A percentile compares a stretch with the other conserved stretches of the same genome.
These are phyloP conservation scores for Panellus pusillus DNA, from an alignment of 768 basidiomycete species.

Conservation along the genomic window DNA sequence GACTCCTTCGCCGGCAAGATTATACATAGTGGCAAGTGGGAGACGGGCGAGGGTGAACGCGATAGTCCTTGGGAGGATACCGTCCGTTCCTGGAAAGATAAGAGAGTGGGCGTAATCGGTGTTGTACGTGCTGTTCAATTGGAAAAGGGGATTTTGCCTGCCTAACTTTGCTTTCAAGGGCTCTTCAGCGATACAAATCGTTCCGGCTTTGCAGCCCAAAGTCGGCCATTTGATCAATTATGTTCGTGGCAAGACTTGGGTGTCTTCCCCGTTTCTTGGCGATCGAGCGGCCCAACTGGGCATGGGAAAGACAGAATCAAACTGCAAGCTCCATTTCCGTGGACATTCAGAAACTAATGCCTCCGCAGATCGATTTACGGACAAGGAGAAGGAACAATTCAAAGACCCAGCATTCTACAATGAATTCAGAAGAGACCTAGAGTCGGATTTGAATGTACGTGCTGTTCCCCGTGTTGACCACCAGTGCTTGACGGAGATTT, in stretches of 20 bases:
- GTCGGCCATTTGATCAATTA: constrained; percentile 52
- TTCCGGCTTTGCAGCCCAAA: constrained; percentile 54
- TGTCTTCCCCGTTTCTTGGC: constrained; percentile 45
- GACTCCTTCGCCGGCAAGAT: constrained; percentile 56
- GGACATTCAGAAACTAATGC: background rate
- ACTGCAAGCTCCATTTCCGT: constrained; percentile 37
- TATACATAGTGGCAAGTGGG: constrained; percentile 67
- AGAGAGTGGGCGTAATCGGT: constrained; percentile 58
- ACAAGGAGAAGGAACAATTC: constrained; percentile 50
- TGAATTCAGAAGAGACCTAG: constrained; percentile 47
- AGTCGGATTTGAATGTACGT: constrained; percentile 50
- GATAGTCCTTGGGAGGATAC: constrained; percentile 42
- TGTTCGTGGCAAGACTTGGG: constrained; percentile 62
- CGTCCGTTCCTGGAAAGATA: constrained; percentile 49
- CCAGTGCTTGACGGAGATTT: background rate
- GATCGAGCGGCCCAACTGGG: constrained; percentile 41
- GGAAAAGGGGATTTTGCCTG: background rate
- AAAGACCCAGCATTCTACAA: constrained; percentile 49
- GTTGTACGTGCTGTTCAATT: constrained; percentile 41
- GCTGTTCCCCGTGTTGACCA: background rate
- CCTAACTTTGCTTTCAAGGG: constrained; percentile 37
- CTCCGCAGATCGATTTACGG: constrained; percentile 46
- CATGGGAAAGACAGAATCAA: constrained; percentile 37
- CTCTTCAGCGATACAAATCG: constrained; percentile 62
- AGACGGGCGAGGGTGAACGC: constrained; percentile 35